Evolutionary conservation across 345 rosid genomes (phyloP), one percentile per base, ranked within the genome.

Genomic region (Eucalyptus pumila): DNA sequence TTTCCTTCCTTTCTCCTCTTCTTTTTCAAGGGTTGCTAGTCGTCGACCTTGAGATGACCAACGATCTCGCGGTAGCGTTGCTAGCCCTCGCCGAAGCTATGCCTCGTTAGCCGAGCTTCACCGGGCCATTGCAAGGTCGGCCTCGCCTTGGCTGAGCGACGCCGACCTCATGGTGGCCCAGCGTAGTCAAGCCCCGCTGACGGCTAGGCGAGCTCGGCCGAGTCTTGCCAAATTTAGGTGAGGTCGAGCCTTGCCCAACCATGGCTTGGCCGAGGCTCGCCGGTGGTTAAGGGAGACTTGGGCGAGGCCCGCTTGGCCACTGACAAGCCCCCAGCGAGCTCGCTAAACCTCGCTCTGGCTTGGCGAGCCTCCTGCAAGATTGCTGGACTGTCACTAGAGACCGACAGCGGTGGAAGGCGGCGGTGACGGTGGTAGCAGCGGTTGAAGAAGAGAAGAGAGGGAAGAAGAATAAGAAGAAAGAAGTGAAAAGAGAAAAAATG

Each of bases 381-480:
- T 1, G 1, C 3, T 0, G 7, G 2, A 49, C 6, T 17, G 42
- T 50, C 17, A 0, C 2, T 0, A 1, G 1, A 1, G 2, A 42
- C 2, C 7, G 42, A 1, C 42, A 42, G 0, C 2, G 0, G 7
- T 50, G 52, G 52, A 50, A 50, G 52, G 2, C 0, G 54, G 21
- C 2, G 0, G 7, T 2, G 2, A 1, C 7, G 1, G 17, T 0
- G 7, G 6, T 0, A 16, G 8, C 1, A 0, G 1, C 1, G 2
- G 3, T 50, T 50, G 21, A 50, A 50, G 54, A 50, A 50, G 54
- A 50, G 21, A 16, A 50, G 54, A 16, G 19, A 16, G 3, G 54
- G 54, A 50, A 16, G 17, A 50, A 50, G 52, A 50, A 50, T 3
- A 6, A 15, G 52, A 50, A 50, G 7, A 6, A 50, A 50, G 8